Evolutionary conservation across 1,139 yeast species (phyloP), one percentile per base, ranked within the genome.

Genomic region (Trichomonascaceae sp.): DNA sequence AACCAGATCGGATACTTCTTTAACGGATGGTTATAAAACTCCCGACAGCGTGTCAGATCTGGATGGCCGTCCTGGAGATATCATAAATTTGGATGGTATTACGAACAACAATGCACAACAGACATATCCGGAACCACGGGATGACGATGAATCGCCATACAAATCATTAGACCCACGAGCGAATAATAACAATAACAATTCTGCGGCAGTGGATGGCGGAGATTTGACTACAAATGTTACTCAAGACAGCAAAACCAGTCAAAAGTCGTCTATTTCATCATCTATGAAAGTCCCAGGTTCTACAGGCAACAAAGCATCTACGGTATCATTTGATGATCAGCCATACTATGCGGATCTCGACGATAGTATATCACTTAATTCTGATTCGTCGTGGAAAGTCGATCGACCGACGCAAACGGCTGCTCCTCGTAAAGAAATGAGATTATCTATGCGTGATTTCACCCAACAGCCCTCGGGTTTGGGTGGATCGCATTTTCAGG

Each of bases 321-420:
- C 41, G n/a, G 41, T 36, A 6, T 36, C 41, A 36, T 36, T 36
- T 36, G 41, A 36, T 13, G 17, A 15, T 15, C 41, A 36, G 17
- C 15, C 41, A 9, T 17, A 48, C 13, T 49, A 49, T 12, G 56
- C 52, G 8, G 59, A 58, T 41, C 63, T 61, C 43, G 61, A 63
- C 24, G 71, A 67, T 50, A 61, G 59, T 1, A 61, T 64, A 10
- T 64, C 69, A 7, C 50, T 65, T 38, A 58, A 55, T 39, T 64
- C 69, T 4, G 70, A 66, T 43, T 66, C 70, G 27, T 65, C 69
- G 32, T 68, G 69, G 68, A 60, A 63, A 50, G 60, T 65, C 20
- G 63, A 61, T 44, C 58, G 62, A 12, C 52, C 49, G 9, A 45
- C 56, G 12, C 49, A 55, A 3, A 45, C 55, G 15, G 50, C 50